Percentiles rank a stretch among this genome's conserved stretches.
Conservation (phyloP, 2,329 filamentous ascomycete genomes). For the Colletotrichum sp. region DNA sequence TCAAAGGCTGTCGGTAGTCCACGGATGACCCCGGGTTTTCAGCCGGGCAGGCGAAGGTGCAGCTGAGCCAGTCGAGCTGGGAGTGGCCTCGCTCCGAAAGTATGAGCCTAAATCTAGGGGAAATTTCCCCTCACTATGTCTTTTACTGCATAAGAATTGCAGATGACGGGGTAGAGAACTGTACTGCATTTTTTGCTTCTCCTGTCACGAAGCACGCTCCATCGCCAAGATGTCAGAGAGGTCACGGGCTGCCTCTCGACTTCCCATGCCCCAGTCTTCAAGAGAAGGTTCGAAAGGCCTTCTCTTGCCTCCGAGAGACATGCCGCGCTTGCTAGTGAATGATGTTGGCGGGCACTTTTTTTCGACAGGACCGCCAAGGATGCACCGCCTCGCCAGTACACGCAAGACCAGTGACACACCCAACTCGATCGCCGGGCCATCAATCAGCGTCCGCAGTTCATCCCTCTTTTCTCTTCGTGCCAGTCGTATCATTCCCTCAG, state of each 20-base stretch:
- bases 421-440: background rate
- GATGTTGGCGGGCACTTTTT: background rate
- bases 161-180: background rate
- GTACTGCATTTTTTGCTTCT: background rate
- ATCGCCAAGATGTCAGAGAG: slow-evolving; percentile 1
- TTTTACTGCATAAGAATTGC: background rate
- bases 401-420: slow-evolving; percentile 12
- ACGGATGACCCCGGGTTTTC: slow-evolving; percentile 10
- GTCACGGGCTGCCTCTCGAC: background rate
- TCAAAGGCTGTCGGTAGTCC: background rate
- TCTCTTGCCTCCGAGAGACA: background rate
- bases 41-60: background rate
- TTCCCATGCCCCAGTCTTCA: background rate
- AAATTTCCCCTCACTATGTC: background rate
- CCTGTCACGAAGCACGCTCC: background rate
- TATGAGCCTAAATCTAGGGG: background rate
- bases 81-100: background rate
- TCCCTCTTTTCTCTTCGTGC: background rate
- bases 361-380: slow-evolving; percentile 10
- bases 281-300: background rate
- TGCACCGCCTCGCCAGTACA: slow-evolving; percentile 13
- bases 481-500: background rate
- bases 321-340: background rate
- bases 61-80: background rate
- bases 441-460: slow-evolving; percentile 1